Conservation (phyloP, 192 early-diverging fungal genomes). For the Backusella australiensis region DNA sequence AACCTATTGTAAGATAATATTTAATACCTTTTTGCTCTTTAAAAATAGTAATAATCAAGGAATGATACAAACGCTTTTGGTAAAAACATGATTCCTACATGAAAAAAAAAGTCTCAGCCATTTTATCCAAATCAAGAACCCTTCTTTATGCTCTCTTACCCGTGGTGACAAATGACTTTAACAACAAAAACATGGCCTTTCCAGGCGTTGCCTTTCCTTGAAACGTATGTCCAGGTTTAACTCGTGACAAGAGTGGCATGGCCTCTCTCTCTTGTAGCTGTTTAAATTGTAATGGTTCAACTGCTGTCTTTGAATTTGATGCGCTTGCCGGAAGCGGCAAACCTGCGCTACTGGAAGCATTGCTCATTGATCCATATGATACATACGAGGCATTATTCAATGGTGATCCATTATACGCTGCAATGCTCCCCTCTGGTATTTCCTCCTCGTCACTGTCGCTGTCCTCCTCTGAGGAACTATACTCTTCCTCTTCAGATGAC, state of each 20-base stretch:
- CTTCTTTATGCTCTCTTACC: not conserved
- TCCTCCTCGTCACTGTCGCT: not conserved
- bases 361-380: not conserved
- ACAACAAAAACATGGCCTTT: conserved; percentile 73
- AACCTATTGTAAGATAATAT: conserved; percentile 34
- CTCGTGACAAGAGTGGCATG: conserved; percentile 26
- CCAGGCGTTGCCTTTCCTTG: conserved; percentile 61
- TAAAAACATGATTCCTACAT: conserved; percentile 33
- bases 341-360: not conserved
- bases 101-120: not conserved
- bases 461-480: not conserved
- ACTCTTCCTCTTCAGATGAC: conserved; percentile 16
- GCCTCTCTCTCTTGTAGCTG: conserved; percentile 24
- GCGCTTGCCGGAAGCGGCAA: conserved; percentile 9
- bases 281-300: conserved; percentile 19
- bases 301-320: not conserved
- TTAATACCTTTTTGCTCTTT: not conserved
- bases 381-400: conserved; percentile 5
- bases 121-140: not conserved
- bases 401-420: conserved; percentile 3
- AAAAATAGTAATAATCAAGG: not conserved
- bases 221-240: conserved; percentile 19
- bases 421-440: conserved; percentile 5
- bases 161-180: conserved; percentile 70
- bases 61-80: conserved; percentile 22